phyloP scores from a whole-genome alignment of 345 rosid genomes.

The Arabis alpina region DNA sequence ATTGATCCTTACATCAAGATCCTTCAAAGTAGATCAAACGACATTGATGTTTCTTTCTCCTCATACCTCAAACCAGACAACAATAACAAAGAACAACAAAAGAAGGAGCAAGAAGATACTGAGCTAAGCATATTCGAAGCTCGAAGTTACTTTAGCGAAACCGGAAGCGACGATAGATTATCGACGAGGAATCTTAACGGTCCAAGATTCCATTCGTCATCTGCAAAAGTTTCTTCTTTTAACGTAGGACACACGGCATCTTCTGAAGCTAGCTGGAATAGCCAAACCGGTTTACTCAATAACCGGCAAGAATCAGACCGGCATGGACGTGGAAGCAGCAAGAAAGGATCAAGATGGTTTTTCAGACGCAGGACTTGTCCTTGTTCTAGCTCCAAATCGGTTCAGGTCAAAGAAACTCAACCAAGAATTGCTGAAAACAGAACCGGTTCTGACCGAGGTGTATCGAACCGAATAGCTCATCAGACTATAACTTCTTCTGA shows the following conservation, averaged over 20 bases:
- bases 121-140: constrained; percentile 84
- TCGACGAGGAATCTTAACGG: constrained; percentile 34
- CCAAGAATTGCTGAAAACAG: constrained; percentile 38
- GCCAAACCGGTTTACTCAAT: constrained; percentile 70
- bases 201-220: constrained; percentile 64
- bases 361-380: constrained; percentile 65
- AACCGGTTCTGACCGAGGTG: constrained; percentile 31
- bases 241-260: constrained; percentile 65
- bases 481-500: constrained; percentile 38
- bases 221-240: constrained; percentile 57
- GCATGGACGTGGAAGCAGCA: constrained; percentile 43
- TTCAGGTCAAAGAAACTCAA: constrained; percentile 60
- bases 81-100: constrained; percentile 19
- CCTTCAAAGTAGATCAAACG: constrained; percentile 35
- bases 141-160: constrained; percentile 64
- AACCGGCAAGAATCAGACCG: constrained; percentile 30
- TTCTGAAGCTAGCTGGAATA: constrained; percentile 93
- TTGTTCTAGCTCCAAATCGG: constrained; percentile 72
- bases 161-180: constrained; percentile 46
- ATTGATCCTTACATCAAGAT: constrained; percentile 43
- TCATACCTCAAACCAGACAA: constrained; percentile 43
- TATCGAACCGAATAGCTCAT: constrained; percentile 23
- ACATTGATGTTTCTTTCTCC: constrained; percentile 45
- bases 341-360: constrained; percentile 63
- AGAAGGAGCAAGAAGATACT: constrained; percentile 49